Percentiles rank a stretch among this genome's conserved stretches.
These are phyloP conservation scores for Hymenoscyphus occultus DNA, from an alignment of 2,329 filamentous ascomycete genomes.

Conservation along the genomic window DNA sequence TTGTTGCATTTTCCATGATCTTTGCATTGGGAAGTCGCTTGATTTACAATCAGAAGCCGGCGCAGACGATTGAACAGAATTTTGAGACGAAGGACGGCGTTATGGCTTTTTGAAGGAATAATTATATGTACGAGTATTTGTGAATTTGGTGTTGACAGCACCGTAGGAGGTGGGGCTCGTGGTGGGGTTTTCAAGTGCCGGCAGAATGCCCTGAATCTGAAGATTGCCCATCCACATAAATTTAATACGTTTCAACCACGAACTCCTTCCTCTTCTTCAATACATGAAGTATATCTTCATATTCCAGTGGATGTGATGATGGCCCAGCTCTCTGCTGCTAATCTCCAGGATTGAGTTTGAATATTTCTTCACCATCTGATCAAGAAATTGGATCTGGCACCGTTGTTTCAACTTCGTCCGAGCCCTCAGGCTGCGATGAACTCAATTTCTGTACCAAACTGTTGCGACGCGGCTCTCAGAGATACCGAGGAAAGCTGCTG, in stretches of 20 bases:
- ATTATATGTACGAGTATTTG: background rate
- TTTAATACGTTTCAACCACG: background rate
- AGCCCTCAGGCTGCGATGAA: background rate
- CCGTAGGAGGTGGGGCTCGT: background rate
- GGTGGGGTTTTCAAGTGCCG: background rate
- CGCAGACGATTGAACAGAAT: slow-evolving; percentile 1
- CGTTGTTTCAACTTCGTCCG: background rate
- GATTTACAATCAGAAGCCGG: slow-evolving; percentile 5
- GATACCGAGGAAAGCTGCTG: too few relatives aligned
- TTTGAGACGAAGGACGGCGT: background rate
- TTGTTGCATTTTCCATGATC: slow-evolving; percentile 8
- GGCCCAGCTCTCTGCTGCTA: background rate
- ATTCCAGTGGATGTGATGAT: too few relatives aligned
- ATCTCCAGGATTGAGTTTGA: background rate
- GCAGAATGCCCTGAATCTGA: background rate
- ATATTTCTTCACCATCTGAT: background rate
- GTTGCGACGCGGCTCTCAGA: too few relatives aligned
- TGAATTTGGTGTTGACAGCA: too few relatives aligned
- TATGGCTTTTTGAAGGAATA: background rate
- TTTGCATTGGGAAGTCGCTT: slow-evolving; percentile 8
- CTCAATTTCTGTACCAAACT: background rate
- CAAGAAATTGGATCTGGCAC: background rate
- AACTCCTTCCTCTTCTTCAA: background rate
- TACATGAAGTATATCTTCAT: too few relatives aligned
- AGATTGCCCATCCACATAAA: background rate